Conservation (phyloP, 2,329 filamentous ascomycete genomes). For the Scytalidium lignicola region DNA sequence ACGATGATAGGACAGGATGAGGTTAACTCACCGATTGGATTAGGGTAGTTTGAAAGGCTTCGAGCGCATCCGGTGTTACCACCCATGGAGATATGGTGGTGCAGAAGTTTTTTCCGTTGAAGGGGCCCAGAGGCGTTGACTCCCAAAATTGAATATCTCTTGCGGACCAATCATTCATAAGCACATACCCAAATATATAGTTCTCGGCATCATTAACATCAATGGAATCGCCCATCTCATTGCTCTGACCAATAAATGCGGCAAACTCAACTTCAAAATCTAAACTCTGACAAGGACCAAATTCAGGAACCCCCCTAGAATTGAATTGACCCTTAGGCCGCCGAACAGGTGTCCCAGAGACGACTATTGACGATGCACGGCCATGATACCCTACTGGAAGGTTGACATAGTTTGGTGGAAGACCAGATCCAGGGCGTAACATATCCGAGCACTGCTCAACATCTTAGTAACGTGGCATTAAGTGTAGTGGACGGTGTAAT, state of each 20-base stretch:
- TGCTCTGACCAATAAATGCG: slow-evolving; percentile 63
- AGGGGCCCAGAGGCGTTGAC: slow-evolving; percentile 75
- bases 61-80: slow-evolving; percentile 69
- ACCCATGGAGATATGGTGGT: slow-evolving; percentile 77
- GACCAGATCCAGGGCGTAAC: slow-evolving; percentile 40
- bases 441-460: slow-evolving; percentile 47
- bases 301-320: slow-evolving; percentile 56
- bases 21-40: slow-evolving; percentile 48
- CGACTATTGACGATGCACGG: slow-evolving; percentile 67
- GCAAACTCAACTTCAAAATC: slow-evolving; percentile 80
- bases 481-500: no score
- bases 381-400: slow-evolving; percentile 80
- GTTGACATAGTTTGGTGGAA: slow-evolving; percentile 78
- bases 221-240: slow-evolving; percentile 60
- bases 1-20: slow-evolving; percentile 33
- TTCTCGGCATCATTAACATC: slow-evolving; percentile 59
- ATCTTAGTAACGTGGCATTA: no score
- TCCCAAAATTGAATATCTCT: slow-evolving; percentile 82
- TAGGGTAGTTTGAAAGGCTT: slow-evolving; percentile 53
- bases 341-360: slow-evolving; percentile 68
- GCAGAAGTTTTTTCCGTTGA: slow-evolving; percentile 80
- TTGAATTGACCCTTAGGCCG: slow-evolving; percentile 72
- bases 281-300: slow-evolving; percentile 59
- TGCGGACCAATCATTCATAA: slow-evolving; percentile 86
- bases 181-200: slow-evolving; percentile 71